Percentiles rank a stretch among this genome's conserved stretches.
Evolutionary conservation across 1,284 basidiomycete species (phyloP).

Genomic region (Microbotryum silenes-acaulis): DNA sequence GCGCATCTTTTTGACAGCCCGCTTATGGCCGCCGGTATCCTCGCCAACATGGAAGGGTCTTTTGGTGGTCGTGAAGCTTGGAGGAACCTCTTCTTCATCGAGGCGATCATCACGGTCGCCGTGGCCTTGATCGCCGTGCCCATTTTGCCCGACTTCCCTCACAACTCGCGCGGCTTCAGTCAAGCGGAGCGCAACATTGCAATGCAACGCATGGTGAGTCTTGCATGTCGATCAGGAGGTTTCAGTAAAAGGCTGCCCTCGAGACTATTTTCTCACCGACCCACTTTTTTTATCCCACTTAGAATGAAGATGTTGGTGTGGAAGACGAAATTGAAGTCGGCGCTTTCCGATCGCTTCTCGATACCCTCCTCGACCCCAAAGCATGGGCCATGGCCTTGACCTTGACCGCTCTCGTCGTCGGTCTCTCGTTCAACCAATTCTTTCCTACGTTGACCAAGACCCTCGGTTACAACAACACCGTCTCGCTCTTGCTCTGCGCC

Average conservation of each 20-base stretch:
- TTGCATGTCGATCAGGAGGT: no score
- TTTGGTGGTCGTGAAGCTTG: slow-evolving; percentile 62
- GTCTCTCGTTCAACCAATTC: slow-evolving; percentile 55
- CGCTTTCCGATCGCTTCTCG: slow-evolving; percentile 36
- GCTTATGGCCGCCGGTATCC: slow-evolving; percentile 59
- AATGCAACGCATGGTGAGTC: slow-evolving; percentile 51
- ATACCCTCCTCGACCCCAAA: slow-evolving; percentile 45
- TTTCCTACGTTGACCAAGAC: slow-evolving; percentile 51
- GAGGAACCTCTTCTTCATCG: slow-evolving; percentile 70
- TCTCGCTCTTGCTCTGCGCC: slow-evolving; percentile 41
- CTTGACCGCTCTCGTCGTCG: slow-evolving; percentile 43
- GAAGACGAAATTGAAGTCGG: no score
- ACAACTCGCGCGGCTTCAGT: slow-evolving; percentile 42
- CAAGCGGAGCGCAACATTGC: slow-evolving; percentile 56
- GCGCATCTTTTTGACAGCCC: background rate
- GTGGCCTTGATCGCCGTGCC: slow-evolving; percentile 49
- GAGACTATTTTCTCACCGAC: no score
- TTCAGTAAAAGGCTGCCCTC: no score
- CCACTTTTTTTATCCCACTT: no score
- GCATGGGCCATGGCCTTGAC: slow-evolving; percentile 42
- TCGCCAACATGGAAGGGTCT: slow-evolving; percentile 59
- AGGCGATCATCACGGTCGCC: slow-evolving; percentile 42
- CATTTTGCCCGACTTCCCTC: slow-evolving; percentile 64
- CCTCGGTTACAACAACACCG: slow-evolving; percentile 39
- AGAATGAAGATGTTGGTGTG: no score